These are phyloP conservation scores for Hypericum androsaemum DNA, from an alignment of 345 rosid genomes.

Conservation along the genomic window DNA sequence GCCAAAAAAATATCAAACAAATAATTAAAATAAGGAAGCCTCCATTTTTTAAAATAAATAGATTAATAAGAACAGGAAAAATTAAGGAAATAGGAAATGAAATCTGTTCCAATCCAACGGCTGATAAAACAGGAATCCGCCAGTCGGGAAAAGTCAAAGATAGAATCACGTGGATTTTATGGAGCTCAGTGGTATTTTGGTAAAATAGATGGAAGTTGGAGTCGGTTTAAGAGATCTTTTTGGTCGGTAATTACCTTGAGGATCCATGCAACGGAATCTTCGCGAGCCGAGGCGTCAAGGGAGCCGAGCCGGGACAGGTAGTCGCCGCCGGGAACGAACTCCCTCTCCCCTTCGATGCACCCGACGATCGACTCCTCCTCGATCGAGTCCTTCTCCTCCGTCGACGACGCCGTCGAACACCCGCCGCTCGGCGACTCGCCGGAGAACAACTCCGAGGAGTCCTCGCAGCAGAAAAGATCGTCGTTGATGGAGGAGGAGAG, in stretches of 20 bases:
- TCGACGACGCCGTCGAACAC: constrained; percentile 32
- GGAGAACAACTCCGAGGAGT: constrained; percentile 49
- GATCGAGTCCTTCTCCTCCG: constrained; percentile 44
- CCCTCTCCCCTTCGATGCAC: constrained; percentile 57
- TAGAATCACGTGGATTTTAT: no score
- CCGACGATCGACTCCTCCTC: constrained; percentile 55
- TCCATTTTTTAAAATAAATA: no score
- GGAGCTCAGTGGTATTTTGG: constrained; percentile 16
- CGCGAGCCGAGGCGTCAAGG: constrained; percentile 78
- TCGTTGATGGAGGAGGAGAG: constrained; percentile 14
- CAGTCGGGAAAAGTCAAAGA: no score
- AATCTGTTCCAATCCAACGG: constrained; percentile 7
- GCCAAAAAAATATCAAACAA: background rate
- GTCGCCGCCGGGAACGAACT: constrained; percentile 83
- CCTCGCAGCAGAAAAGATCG: constrained; percentile 76
- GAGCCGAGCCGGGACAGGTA: constrained; percentile 60
- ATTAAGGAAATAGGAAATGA: no score
- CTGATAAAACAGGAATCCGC: background rate
- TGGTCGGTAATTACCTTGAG: constrained; percentile 49
- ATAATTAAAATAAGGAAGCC: no score
- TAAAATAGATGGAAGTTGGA: constrained; percentile 3
- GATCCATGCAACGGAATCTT: constrained; percentile 90
- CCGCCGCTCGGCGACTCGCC: constrained; percentile 33
- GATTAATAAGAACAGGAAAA: no score
- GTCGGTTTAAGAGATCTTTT: no score